Percentiles rank a stretch among this genome's conserved stretches.
These are phyloP conservation scores for Trichophyton schoenleinii DNA, from an alignment of 2,329 filamentous ascomycete genomes.

Conservation along the genomic window DNA sequence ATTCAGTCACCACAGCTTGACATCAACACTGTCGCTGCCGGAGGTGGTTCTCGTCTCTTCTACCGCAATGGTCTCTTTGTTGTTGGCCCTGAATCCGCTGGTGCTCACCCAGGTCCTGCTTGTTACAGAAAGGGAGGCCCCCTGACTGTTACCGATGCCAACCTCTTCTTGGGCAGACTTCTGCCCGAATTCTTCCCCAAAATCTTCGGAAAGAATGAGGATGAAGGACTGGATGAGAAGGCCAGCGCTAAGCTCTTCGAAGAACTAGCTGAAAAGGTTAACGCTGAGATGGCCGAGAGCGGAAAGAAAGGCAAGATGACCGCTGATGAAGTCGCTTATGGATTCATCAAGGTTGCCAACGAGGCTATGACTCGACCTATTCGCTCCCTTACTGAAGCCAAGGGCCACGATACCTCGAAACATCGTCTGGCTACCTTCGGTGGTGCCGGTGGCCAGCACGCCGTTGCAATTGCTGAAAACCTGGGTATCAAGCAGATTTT, in stretches of 20 bases:
- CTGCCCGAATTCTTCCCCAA: slow-evolving; percentile 85
- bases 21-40: slow-evolving; percentile 83
- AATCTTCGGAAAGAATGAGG: slow-evolving; percentile 76
- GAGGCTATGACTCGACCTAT: slow-evolving; percentile 86
- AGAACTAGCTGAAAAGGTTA: slow-evolving; percentile 63
- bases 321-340: slow-evolving; percentile 72
- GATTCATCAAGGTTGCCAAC: slow-evolving; percentile 80
- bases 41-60: slow-evolving; percentile 56
- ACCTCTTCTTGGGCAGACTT: slow-evolving; percentile 69
- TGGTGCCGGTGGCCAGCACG: slow-evolving; percentile 80
- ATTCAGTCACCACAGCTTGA: slow-evolving; percentile 81
- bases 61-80: slow-evolving; percentile 66
- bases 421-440: slow-evolving; percentile 80
- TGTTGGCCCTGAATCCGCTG: slow-evolving; percentile 78
- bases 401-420: slow-evolving; percentile 75
- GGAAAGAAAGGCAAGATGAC: slow-evolving; percentile 46
- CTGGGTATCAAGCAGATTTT: slow-evolving; percentile 72
- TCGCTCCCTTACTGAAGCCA: slow-evolving; percentile 75
- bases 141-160: slow-evolving; percentile 86
- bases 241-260: slow-evolving; percentile 60
- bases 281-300: slow-evolving; percentile 52
- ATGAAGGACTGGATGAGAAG: slow-evolving; percentile 60
- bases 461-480: slow-evolving; percentile 75
- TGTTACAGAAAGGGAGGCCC: slow-evolving; percentile 86
- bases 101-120: slow-evolving; percentile 77